phyloP scores from a whole-genome alignment of 1,284 basidiomycete species.

The Garcileccinum viscosum region DNA sequence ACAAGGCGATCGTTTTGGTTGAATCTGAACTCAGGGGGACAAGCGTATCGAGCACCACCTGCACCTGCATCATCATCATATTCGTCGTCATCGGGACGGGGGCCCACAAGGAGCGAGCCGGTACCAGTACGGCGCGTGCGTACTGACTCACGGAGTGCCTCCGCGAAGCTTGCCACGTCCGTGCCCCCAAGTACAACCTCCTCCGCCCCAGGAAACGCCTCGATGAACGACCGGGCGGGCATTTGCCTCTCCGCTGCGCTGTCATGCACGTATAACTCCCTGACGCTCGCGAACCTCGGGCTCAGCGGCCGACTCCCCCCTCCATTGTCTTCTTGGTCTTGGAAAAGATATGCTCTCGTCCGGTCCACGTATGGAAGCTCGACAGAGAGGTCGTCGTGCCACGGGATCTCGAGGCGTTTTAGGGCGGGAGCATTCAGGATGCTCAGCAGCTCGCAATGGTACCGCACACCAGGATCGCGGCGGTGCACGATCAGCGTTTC shows the following conservation, averaged over 20 bases:
- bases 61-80: background rate
- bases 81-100: background rate
- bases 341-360: conserved; percentile 18
- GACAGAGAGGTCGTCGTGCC: conserved; percentile 26
- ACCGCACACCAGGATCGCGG: conserved; percentile 20
- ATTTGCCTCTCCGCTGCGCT: conserved; percentile 18
- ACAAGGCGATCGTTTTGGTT: background rate
- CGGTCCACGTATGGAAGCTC: conserved; percentile 16
- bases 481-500: conserved; percentile 27
- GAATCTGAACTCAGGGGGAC: background rate
- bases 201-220: conserved; percentile 26
- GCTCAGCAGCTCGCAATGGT: conserved; percentile 25
- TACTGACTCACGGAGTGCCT: conserved; percentile 22
- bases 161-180: conserved; percentile 22
- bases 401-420: conserved; percentile 27
- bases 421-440: conserved; percentile 22
- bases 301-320: background rate
- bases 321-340: conserved; percentile 10
- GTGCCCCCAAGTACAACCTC: conserved; percentile 24
- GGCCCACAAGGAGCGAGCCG: background rate
- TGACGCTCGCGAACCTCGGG: conserved; percentile 20
- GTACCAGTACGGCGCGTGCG: background rate
- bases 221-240: conserved; percentile 25
- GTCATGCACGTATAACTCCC: conserved; percentile 23
- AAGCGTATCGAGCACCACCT: background rate